A percentile compares a stretch with the other conserved stretches of the same genome.
Evolutionary conservation across 2,329 filamentous ascomycete species (phyloP).

Genomic region (Gaeumannomyces tritici): DNA sequence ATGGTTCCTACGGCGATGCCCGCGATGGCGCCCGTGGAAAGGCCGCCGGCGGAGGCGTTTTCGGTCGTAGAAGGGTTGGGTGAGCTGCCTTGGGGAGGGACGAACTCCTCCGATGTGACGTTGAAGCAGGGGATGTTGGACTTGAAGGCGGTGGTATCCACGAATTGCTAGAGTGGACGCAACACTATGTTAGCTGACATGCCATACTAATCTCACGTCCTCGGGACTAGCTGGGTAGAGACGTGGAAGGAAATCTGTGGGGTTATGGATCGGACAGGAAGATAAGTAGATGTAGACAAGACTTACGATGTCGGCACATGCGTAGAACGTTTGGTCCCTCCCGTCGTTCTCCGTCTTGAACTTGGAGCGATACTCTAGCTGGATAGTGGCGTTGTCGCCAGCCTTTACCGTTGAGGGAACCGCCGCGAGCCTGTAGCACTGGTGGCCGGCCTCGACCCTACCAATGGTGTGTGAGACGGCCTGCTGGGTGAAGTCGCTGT

Average conservation of each 20-base stretch:
- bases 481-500: constrained; percentile 22
- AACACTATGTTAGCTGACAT: background rate
- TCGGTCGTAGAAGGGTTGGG: constrained; percentile 9
- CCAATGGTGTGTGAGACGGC: constrained; percentile 18
- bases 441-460: constrained; percentile 23
- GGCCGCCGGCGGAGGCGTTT: constrained; percentile 13
- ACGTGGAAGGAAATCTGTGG: background rate
- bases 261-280: background rate
- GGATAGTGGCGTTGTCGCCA: constrained; percentile 25
- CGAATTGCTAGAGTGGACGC: constrained; percentile 11
- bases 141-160: constrained; percentile 18
- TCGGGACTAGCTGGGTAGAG: background rate
- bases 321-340: constrained; percentile 23
- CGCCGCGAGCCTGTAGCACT: constrained; percentile 23
- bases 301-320: constrained; percentile 27
- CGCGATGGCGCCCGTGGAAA: constrained; percentile 23
- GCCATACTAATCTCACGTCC: background rate
- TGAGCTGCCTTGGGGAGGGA: constrained; percentile 10
- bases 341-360: constrained; percentile 15
- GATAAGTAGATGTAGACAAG: too few relatives aligned
- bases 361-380: constrained; percentile 25
- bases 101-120: constrained; percentile 21
- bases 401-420: constrained; percentile 15
- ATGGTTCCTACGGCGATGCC: constrained; percentile 26
- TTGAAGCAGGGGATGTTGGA: constrained; percentile 26